phyloP scores from a whole-genome alignment of 1,139 yeast genomes.

The Eremothecium sinecaudum region DNA sequence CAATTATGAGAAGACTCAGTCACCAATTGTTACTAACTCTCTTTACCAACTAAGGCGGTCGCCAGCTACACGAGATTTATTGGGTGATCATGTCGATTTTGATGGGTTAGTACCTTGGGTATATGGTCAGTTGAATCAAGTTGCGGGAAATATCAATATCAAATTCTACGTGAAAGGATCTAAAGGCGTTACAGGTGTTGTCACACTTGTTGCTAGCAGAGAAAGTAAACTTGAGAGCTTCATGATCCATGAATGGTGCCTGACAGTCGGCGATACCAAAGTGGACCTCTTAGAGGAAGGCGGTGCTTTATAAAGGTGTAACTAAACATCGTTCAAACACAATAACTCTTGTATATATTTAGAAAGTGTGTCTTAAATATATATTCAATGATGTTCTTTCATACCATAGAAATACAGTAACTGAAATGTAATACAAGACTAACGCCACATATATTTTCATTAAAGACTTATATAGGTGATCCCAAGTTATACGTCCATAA shows the following conservation, averaged over 20 bases:
- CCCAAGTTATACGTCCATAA: too few species aligned
- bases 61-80: constrained; percentile 46
- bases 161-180: constrained; percentile 61
- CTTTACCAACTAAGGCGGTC: constrained; percentile 78
- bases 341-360: constrained; percentile 1
- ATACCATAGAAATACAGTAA: too few species aligned
- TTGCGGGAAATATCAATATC: constrained; percentile 71
- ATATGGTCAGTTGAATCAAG: constrained; percentile 72
- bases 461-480: too few species aligned
- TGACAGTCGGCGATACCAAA: constrained; percentile 37
- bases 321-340: background rate
- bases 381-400: too few species aligned
- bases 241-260: constrained; percentile 49
- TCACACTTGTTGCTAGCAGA: constrained; percentile 52
- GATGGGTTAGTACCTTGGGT: constrained; percentile 79
- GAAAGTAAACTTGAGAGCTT: constrained; percentile 48
- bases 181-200: constrained; percentile 39
- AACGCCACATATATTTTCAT: too few species aligned
- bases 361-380: too few species aligned
- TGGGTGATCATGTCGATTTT: constrained; percentile 73
- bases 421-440: too few species aligned
- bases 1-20: constrained; percentile 84
- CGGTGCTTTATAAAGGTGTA: constrained; percentile 6
- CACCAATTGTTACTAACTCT: constrained; percentile 83
- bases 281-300: constrained; percentile 46